Evolutionary conservation across 2,329 filamentous ascomycete species (phyloP), one percentile per base, ranked within the genome.

Genomic region (Ophiosphaerella korrae): DNA sequence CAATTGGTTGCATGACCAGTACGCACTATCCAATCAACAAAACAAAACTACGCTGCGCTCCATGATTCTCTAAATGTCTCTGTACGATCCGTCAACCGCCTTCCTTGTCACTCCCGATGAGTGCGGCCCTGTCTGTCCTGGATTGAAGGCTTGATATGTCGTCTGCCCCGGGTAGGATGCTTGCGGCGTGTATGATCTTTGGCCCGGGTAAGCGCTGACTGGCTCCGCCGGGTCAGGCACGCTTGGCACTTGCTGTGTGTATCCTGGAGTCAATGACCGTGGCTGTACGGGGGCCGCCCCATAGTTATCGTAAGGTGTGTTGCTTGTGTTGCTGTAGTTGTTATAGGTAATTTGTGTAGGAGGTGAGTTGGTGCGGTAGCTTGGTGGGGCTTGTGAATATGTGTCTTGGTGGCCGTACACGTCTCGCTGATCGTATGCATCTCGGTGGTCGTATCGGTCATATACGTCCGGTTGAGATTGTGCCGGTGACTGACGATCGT

Each of bases 1-100:
- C 26, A 29, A 29, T 29, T 7, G 26, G 26, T 11, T 42, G 18
- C 31, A 42, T 34, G 13, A n/a, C 29, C 31, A 13, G 40, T 42
- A 35, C 14, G 40, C 29, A 42, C 24, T 16, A n/a, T 11, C 13
- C 29, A n/a, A 21, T 23, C 29, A 11, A 36, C 11, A 29, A 7
- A 24, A 32, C 3, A 14, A 8, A 11, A 29, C 11, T 29, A 29
- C 26, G 11, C 26, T 11, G 8, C 26, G 7, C 26, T 29, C 26
- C 11, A 29, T 29, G 26, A 2, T 29, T 29, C 26, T 23, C 32
- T 51, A 63, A n/a, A 63, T 51, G 14, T 65, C 58, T 35, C 53
- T 56, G 45, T 56, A 51, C 6, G 51, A 54, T n/a, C 60, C 58
- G 29, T 62, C 57, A 21, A 61, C 50, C 1, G 57, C 54, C 42